Percentiles rank a stretch among this genome's conserved stretches.
Conservation (phyloP, 768 basidiomycete species). For the Tulasnella sp. region DNA sequence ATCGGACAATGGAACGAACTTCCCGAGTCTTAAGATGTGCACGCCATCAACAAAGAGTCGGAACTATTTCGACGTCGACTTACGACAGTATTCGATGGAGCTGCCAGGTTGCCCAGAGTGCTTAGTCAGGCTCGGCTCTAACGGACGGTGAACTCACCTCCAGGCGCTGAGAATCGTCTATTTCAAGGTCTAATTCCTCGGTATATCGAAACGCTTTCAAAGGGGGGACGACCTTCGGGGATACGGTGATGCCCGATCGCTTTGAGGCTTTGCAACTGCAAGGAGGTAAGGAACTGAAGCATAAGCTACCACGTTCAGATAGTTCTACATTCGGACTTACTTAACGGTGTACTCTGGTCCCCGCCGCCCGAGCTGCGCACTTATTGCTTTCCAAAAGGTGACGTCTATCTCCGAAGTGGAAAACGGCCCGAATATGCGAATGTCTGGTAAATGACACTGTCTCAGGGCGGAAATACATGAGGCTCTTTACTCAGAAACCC, state of each 20-base stretch:
- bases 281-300: background rate
- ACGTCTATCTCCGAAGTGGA: background rate
- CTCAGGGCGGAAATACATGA: background rate
- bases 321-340: background rate
- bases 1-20: conserved; percentile 44
- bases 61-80: background rate
- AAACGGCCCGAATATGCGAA: conserved; percentile 10
- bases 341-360: background rate
- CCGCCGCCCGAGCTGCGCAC: background rate
- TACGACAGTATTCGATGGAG: conserved; percentile 21
- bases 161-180: background rate
- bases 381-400: background rate
- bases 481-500: background rate
- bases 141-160: background rate
- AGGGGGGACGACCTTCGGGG: background rate
- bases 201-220: background rate
- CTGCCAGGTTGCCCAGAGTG: background rate
- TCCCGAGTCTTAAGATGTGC: conserved; percentile 40
- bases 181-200: background rate
- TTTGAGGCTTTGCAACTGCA: background rate
- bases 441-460: background rate
- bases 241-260: background rate
- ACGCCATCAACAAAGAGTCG: background rate
- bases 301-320: background rate
- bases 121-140: too few relatives aligned